phyloP scores from a whole-genome alignment of 768 basidiomycete genomes.

The Naematelia aurantialba region DNA sequence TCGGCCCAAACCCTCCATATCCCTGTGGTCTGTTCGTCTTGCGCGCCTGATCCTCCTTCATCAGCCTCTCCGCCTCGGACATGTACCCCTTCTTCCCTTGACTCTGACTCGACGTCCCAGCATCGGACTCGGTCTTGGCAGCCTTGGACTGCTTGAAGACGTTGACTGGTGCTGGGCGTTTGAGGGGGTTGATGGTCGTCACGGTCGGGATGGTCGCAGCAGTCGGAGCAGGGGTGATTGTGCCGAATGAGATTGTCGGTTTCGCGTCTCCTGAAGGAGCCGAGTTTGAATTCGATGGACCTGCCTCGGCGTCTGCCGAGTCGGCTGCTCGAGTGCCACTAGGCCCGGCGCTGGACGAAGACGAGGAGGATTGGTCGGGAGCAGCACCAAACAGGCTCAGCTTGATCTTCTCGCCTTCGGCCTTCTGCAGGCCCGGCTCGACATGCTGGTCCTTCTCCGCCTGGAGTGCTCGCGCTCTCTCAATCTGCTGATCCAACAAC shows the following conservation, averaged over 20 bases:
- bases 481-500: slow-evolving; percentile 89
- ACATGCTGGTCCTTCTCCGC: slow-evolving; percentile 19
- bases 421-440: slow-evolving; percentile 34
- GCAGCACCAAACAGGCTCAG: slow-evolving; percentile 49
- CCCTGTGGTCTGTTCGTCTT: slow-evolving; percentile 54
- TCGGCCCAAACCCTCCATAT: slow-evolving; percentile 39
- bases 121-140: slow-evolving; percentile 50
- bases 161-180: slow-evolving; percentile 55
- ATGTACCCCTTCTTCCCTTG: slow-evolving; percentile 60
- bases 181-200: slow-evolving; percentile 34
- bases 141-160: slow-evolving; percentile 54
- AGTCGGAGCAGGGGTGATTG: slow-evolving; percentile 13
- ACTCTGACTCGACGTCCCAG: slow-evolving; percentile 4
- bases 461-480: slow-evolving; percentile 60
- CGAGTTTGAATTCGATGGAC: not conserved
- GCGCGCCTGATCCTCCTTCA: slow-evolving; percentile 84
- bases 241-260: slow-evolving; percentile 10
- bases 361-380: slow-evolving; percentile 56
- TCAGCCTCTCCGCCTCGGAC: slow-evolving; percentile 79
- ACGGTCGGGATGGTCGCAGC: slow-evolving; percentile 11
- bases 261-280: not conserved
- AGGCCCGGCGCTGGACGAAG: slow-evolving; percentile 7
- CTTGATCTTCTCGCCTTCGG: slow-evolving; percentile 42
- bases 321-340: not conserved
- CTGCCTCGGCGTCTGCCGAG: not conserved